Conservation (phyloP, 805 yeast genomes). For the Vanderwaltozyma verrucispora region DNA sequence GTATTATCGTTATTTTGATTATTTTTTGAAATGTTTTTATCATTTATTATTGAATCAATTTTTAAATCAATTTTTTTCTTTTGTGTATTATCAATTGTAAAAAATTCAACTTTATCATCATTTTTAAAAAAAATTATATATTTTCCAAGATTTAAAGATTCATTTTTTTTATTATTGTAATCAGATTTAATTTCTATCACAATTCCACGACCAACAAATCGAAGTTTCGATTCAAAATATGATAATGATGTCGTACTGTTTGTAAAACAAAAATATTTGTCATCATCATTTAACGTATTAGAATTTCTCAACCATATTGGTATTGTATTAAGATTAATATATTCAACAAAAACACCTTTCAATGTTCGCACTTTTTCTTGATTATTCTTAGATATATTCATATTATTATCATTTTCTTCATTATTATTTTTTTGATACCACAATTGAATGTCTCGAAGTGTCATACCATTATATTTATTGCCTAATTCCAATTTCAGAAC, state of each 20-base stretch:
- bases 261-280: slow-evolving; percentile 12
- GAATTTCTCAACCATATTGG: slow-evolving; percentile 21
- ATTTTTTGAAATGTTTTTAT: slow-evolving; percentile 2
- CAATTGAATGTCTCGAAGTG: slow-evolving; percentile 21
- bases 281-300: slow-evolving; percentile 1
- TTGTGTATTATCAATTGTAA: slow-evolving; percentile 1
- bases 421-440: slow-evolving; percentile 16
- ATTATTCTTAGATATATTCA: not conserved
- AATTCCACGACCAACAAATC: slow-evolving; percentile 16
- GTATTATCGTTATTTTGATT: too few species aligned
- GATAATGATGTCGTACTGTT: slow-evolving; percentile 18
- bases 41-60: not conserved
- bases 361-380: too few species aligned
- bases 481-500: slow-evolving; percentile 17
- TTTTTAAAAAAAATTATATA: slow-evolving; percentile 1
- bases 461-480: slow-evolving; percentile 9
- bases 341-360: slow-evolving; percentile 13
- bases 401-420: slow-evolving; percentile 1
- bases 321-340: slow-evolving; percentile 14
- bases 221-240: slow-evolving; percentile 21
- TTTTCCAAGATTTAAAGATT: not conserved
- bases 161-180: slow-evolving; percentile 4
- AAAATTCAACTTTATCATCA: slow-evolving; percentile 2
- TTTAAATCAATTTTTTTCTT: slow-evolving; percentile 6
- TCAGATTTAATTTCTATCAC: slow-evolving; percentile 7